Evolutionary conservation across 148 eudicot species (phyloP).

Genomic region (Arbutus unedo): DNA sequence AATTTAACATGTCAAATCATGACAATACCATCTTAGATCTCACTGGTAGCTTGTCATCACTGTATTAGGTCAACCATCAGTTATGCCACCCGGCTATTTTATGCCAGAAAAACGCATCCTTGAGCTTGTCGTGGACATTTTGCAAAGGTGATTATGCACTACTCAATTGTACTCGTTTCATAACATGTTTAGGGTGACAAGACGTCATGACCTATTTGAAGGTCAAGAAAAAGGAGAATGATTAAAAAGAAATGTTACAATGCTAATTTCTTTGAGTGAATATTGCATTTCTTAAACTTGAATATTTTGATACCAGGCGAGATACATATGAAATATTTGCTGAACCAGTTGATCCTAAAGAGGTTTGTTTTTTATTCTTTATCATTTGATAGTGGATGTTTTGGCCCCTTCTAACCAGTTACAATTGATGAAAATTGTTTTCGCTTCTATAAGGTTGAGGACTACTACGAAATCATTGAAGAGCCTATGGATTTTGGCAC

Average conservation of each 20-base stretch:
- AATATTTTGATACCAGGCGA: slow-evolving; percentile 37
- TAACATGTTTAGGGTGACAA: not conserved
- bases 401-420: not conserved
- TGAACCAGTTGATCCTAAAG: slow-evolving; percentile 76
- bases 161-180: not conserved
- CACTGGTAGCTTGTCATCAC: not conserved
- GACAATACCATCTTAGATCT: not conserved
- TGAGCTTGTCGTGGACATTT: slow-evolving; percentile 64
- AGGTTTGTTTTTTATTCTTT: slow-evolving; percentile 41
- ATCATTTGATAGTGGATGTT: not conserved
- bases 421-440: not conserved
- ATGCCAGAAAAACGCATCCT: slow-evolving; percentile 60
- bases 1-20: not conserved
- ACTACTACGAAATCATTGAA: slow-evolving; percentile 72
- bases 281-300: not conserved
- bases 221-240: not conserved
- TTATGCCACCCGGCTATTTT: slow-evolving; percentile 23
- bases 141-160: slow-evolving; percentile 53
- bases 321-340: slow-evolving; percentile 79
- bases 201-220: not conserved
- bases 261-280: not conserved
- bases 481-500: slow-evolving; percentile 97
- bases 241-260: not conserved
- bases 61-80: slow-evolving; percentile 16
- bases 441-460: slow-evolving; percentile 52